A percentile compares a stretch with the other conserved stretches of the same genome.
Conservation (phyloP, 441 rosid species). For the Eutrema salsugineum region DNA sequence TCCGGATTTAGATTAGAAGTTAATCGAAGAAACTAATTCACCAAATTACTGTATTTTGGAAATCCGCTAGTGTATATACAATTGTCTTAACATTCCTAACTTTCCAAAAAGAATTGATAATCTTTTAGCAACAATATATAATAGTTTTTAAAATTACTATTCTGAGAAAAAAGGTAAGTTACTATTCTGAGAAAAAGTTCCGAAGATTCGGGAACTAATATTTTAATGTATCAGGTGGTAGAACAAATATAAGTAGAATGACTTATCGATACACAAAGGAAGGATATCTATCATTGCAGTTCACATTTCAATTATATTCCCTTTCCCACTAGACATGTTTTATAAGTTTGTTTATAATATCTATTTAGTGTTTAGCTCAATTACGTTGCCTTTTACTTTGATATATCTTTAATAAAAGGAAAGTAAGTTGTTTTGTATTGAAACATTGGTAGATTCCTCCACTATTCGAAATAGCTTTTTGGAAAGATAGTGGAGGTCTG, state of each 20-base stretch:
- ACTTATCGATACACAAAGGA: slow-evolving; percentile 15
- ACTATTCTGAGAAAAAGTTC: slow-evolving; percentile 21
- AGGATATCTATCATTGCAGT: slow-evolving; percentile 8
- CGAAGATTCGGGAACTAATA: slow-evolving; percentile 23
- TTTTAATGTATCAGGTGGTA: slow-evolving; percentile 38
- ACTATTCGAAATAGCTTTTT: slow-evolving; percentile 21
- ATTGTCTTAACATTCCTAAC: neutral
- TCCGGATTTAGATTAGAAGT: neutral
- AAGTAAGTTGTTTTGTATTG: slow-evolving; percentile 27
- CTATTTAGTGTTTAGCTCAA: slow-evolving; percentile 21
- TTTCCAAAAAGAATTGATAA: neutral
- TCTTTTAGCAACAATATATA: neutral
- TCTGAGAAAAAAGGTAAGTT: slow-evolving; percentile 5
- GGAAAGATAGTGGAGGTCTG: slow-evolving; percentile 26
- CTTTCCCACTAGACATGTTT: slow-evolving; percentile 28
- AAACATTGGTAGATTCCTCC: slow-evolving; percentile 32
- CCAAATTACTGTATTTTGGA: neutral
- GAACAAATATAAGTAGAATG: slow-evolving; percentile 36
- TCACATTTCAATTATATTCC: slow-evolving; percentile 10
- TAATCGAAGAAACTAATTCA: neutral
- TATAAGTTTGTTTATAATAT: slow-evolving; percentile 25
- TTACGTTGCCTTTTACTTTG: slow-evolving; percentile 21
- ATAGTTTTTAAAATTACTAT: neutral
- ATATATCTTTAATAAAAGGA: neutral
- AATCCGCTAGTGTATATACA: neutral